phyloP scores from a whole-genome alignment of 139 green algal genomes.

The Limnomonas spitsbergensis region DNA sequence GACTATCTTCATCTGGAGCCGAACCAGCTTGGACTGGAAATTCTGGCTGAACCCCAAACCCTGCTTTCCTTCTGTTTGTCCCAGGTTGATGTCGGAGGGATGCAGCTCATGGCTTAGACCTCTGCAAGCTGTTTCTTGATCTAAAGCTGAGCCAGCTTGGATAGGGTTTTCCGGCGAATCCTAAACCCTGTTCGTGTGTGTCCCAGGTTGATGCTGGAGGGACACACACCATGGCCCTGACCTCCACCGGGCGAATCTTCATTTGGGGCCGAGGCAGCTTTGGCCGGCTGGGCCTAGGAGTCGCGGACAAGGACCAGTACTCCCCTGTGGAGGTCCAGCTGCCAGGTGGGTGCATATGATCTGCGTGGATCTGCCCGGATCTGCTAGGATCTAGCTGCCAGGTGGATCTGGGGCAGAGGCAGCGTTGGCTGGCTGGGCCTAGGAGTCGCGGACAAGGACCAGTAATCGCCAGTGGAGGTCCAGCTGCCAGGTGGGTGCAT shows the following conservation, averaged over 20 bases:
- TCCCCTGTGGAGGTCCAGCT: not conserved
- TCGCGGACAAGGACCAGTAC: not conserved
- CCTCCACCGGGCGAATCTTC: conserved; percentile 41
- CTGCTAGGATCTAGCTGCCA: too few relatives aligned
- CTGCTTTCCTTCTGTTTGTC: too few relatives aligned
- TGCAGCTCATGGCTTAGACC: too few relatives aligned
- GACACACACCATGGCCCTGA: not conserved
- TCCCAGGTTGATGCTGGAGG: not conserved
- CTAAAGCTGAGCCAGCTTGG: too few relatives aligned
- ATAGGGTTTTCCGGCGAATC: too few relatives aligned
- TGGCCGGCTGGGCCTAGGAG: conserved; percentile 76
- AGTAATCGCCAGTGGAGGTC: not conserved
- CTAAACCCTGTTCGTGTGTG: too few relatives aligned
- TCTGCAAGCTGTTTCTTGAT: too few relatives aligned
- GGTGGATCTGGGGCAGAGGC: not conserved
- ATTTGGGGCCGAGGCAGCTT: conserved; percentile 88
- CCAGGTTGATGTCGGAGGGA: too few relatives aligned
- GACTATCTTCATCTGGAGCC: too few relatives aligned
- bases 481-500: not conserved
- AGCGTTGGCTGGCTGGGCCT: not conserved
- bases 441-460: conserved; percentile 9
- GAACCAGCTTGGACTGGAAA: too few relatives aligned
- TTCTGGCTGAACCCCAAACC: too few relatives aligned
- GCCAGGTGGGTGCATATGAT: not conserved
- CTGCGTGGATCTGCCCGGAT: too few relatives aligned